Conservation (phyloP, 2,329 filamentous ascomycete genomes). For the Colletotrichum liaoningense region DNA sequence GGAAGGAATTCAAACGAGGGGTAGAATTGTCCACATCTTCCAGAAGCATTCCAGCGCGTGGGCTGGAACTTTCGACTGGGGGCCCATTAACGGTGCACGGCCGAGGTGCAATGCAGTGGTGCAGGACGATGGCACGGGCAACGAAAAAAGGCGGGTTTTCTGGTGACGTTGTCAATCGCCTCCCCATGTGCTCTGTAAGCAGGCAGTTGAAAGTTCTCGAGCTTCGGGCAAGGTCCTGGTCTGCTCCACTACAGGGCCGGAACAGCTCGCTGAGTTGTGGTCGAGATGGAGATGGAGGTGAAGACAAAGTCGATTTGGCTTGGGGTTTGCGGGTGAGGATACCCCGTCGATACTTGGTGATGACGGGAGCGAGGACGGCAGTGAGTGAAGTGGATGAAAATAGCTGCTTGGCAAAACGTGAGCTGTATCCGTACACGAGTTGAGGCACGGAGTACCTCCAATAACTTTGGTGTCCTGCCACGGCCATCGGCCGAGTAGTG, state of each 20-base stretch:
- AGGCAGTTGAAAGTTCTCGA: background rate
- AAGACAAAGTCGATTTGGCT: background rate
- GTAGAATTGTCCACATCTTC: constrained; percentile 24
- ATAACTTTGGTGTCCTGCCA: background rate
- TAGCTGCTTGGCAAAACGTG: constrained; percentile 16
- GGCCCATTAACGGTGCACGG: constrained; percentile 11
- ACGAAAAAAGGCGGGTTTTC: background rate
- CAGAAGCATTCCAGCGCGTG: constrained; percentile 31
- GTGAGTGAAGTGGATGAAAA: background rate
- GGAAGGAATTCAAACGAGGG: constrained; percentile 12
- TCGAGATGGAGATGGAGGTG: background rate
- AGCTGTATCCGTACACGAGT: constrained; percentile 10
- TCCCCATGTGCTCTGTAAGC: background rate
- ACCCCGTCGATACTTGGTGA: background rate
- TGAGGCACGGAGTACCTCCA: too few relatives aligned
- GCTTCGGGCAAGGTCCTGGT: background rate
- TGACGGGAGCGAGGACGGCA: background rate
- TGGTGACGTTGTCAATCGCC: background rate
- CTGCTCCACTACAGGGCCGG: background rate
- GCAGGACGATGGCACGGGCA: constrained; percentile 3
- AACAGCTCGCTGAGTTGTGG: background rate
- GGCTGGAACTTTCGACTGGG: background rate
- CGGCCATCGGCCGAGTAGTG: constrained; percentile 14
- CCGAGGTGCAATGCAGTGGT: background rate
- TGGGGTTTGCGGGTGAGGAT: background rate